Conservation (phyloP, 176 grass and related monocot species). For the Carex littledalei region DNA sequence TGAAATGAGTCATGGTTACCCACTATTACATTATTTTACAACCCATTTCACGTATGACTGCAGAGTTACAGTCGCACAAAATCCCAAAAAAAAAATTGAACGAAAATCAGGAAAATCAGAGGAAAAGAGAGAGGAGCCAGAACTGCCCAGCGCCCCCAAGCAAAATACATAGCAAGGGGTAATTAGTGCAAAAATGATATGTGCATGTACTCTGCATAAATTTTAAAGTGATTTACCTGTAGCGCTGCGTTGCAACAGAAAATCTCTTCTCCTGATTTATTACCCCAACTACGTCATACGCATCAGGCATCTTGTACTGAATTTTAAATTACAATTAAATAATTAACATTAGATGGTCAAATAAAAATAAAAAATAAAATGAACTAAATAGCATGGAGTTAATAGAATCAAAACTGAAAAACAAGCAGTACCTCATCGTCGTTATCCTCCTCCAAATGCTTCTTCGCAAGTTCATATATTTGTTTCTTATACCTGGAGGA, state of each 20-base stretch:
- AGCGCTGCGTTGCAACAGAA: constrained; percentile 66
- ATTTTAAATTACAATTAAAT: constrained; percentile 14
- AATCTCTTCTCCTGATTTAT: constrained; percentile 99
- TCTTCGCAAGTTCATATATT: constrained; percentile 67
- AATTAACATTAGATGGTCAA: background rate
- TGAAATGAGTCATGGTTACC: too few species aligned
- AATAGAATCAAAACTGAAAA: constrained; percentile 1
- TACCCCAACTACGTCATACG: constrained; percentile 78
- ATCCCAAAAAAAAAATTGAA: too few species aligned
- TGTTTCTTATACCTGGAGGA: constrained; percentile 63
- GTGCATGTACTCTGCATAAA: background rate
- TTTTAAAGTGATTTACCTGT: constrained; percentile 40
- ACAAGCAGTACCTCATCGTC: constrained; percentile 49
- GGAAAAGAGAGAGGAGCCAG: too few species aligned
- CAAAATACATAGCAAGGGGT: too few species aligned
- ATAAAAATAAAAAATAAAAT: constrained; percentile 6
- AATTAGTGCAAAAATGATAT: background rate
- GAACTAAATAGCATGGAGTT: background rate
- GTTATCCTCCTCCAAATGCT: constrained; percentile 51
- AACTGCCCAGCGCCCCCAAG: too few species aligned
- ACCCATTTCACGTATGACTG: too few species aligned
- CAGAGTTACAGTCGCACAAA: too few species aligned
- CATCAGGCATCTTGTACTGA: constrained; percentile 97
- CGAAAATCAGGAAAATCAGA: too few species aligned
- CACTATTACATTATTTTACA: too few species aligned